Base-by-base conservation (phyloP, 495 filamentous ascomycete species). In the Hypoxylon fragiforme region DNA sequence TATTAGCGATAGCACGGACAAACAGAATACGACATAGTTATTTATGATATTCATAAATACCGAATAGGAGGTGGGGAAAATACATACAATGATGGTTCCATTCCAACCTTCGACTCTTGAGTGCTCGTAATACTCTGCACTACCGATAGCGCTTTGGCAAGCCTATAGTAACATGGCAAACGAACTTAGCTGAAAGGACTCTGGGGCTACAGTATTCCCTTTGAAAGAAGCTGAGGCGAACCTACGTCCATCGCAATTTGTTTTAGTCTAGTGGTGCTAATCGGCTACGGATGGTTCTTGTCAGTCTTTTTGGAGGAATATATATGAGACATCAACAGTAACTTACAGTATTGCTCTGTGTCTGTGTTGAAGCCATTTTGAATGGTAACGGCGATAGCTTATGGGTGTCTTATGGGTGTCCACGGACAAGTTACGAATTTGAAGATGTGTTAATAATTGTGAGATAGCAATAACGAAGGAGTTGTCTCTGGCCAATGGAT, bases 241-340 rank as follows among this genome's bases (percentile, higher is more conserved):
- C 83, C 50, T 80, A 95, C 91, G 74, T 91, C 85, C 57, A 77
- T 84, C 53, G 88, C 86, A 66, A 97, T 92, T 71, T 92, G 86
- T 71, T 82, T 84, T 46, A 97, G 82, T 57, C 91, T 83, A 52
- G 82, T 81, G 44, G 82, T 75, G 30, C 89, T 80, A 40, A 97
- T 77, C 31, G 91, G 91, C 89, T 95, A 47, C 47, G 34, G 1
- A 50, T 21, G n/a, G 44, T 30, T 45, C 22, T 16, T 48, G 44
- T 62, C 44, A 62, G 58, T 26, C 44, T 62, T 35, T 20, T 22
- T 6, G 26, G 40, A 15, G 3, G 18, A 30, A 5, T n/a, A 32
- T 12, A 26, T 14, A 2, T 26, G 24, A 28, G 9, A 14, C 16
- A 22, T 3, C 11, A 5, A 24, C 45, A 19, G 19, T 40, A 20